Evolutionary conservation across 2,329 filamentous ascomycete genomes (phyloP).

Genomic region (Leptoxyphium fumago): DNA sequence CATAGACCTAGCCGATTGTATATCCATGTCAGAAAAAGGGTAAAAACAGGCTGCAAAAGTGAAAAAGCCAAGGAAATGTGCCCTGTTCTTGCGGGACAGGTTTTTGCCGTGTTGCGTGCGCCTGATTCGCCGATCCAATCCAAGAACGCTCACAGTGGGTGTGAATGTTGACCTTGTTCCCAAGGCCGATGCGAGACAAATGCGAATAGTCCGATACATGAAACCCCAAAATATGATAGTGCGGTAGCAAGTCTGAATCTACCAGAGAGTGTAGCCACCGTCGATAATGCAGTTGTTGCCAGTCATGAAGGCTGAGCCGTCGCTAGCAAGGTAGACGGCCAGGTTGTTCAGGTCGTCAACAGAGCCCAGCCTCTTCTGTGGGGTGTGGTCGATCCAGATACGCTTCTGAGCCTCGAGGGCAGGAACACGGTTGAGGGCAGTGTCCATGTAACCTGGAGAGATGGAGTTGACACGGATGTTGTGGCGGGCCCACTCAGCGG

Average conservation of each 20-base stretch:
- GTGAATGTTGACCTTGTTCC: no score
- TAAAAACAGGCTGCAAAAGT: no score
- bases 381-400: constrained; percentile 62
- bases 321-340: constrained; percentile 60
- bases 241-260: constrained; percentile 1
- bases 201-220: no score
- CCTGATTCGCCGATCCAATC: no score
- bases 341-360: constrained; percentile 67
- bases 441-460: constrained; percentile 78
- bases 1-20: no score
- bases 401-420: constrained; percentile 69
- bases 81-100: no score
- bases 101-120: no score
- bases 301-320: constrained; percentile 63
- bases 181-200: no score
- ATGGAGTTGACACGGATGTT: constrained; percentile 73
- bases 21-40: no score
- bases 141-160: no score
- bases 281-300: constrained; percentile 60
- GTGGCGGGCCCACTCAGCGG: constrained; percentile 72
- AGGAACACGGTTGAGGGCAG: constrained; percentile 62
- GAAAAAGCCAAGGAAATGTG: no score
- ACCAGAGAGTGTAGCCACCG: constrained; percentile 50
- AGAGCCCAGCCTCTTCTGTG: constrained; percentile 55
- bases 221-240: no score